Base-by-base conservation (phyloP, 768 basidiomycete genomes). In the Russula sp. region DNA sequence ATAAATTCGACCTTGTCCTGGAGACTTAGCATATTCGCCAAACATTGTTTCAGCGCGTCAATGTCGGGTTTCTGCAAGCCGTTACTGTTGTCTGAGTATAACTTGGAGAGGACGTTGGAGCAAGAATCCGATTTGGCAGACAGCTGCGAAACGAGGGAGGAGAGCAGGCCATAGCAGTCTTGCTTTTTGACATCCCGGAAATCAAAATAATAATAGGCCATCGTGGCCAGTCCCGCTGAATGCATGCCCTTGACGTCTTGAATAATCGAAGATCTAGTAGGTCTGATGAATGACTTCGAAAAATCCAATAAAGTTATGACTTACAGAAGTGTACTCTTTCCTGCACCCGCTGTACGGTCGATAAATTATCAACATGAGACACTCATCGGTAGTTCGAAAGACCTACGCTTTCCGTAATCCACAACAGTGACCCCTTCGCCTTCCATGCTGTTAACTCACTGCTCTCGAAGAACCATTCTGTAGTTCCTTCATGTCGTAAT, bases 181-280 rank as follows among this genome's bases (percentile, higher is more conserved):
- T 62, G 61, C 11, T 62, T 62, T 9, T 36, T 16, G 30, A 7
- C 38, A 16, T 62, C 61, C 7, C 61, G 26, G 44, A 62, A 62
- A 24, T 62, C 61, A 18, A 51, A 62, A 11, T 62, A 62, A 34
- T 56, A 62, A 8, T 62, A 62, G 5, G 34, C 62, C 52, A 61
- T 34, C 18, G 42, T 44, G 2, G 60, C 60, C 18, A 61, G 16
- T 36, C 60, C 60, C 2, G 44, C 46, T 26, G 18, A 26, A 11
- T 46, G 46, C 24, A 42, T 32, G 34, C 24, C 20, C 4, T 22
- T 14, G 22, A 62, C 10, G 3, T 62, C 54, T 10, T 62, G 30
- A 20, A 62, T 50, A 8, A 62, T 49, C 2, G 54, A 46, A 0
- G 62, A 62, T 24, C 62, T 62, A 38, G 16, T 20, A 0, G 49